Evolutionary conservation across 2,329 filamentous ascomycete species (phyloP).

Genomic region (Calonectria ilicicola): DNA sequence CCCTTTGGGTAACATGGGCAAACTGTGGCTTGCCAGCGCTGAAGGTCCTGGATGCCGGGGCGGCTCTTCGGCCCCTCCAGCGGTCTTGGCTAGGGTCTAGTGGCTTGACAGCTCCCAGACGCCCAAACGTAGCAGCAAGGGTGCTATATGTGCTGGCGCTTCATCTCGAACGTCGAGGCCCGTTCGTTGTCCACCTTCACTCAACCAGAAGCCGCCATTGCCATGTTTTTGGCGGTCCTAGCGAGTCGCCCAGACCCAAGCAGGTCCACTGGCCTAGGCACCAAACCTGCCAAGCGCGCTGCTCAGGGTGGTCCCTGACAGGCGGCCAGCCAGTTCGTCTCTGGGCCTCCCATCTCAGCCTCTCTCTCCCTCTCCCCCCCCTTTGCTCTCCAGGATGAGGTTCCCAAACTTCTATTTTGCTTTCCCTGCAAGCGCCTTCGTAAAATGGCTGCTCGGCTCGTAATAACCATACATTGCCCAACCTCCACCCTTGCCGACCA

Average conservation of each 20-base stretch:
- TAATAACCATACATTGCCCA: background rate
- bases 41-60: background rate
- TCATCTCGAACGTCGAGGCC: background rate
- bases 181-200: background rate
- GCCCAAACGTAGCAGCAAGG: background rate
- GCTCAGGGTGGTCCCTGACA: background rate
- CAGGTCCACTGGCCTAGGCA: background rate
- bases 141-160: background rate
- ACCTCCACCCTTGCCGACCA: conserved; percentile 28
- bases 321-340: background rate
- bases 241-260: background rate
- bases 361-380: background rate
- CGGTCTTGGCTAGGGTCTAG: conserved; percentile 1
- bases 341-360: background rate
- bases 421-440: background rate
- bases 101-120: background rate
- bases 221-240: background rate
- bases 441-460: background rate
- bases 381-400: background rate
- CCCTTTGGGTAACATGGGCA: background rate
- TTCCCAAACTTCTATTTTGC: background rate
- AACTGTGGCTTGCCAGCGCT: conserved; percentile 4
- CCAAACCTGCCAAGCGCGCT: background rate
- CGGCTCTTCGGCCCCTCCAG: conserved; percentile 21
- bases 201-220: conserved; percentile 7